These are phyloP conservation scores for Colletotrichum sidae DNA, from an alignment of 2,329 filamentous ascomycete species.

Conservation along the genomic window DNA sequence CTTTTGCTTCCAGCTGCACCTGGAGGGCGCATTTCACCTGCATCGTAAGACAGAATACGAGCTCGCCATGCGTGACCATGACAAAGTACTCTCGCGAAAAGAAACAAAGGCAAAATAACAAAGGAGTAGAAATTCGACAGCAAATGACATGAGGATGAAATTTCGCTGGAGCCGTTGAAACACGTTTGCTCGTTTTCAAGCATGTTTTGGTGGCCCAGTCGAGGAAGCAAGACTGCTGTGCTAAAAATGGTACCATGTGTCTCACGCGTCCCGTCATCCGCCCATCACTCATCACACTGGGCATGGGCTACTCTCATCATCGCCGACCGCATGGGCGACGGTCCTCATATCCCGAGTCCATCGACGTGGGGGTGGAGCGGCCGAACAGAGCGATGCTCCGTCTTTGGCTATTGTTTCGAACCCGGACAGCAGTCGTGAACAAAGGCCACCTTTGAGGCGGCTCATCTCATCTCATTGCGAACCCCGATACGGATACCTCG, in stretches of 20 bases:
- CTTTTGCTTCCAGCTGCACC: neutral
- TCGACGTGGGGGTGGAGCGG: no score
- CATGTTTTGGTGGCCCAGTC: neutral
- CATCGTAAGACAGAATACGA: constrained; percentile 13
- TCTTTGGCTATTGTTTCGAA: no score
- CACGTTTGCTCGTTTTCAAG: neutral
- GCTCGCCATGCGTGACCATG: neutral
- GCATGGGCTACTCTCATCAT: no score
- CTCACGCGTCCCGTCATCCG: constrained; percentile 7
- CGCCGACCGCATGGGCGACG: no score
- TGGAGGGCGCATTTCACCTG: constrained; percentile 1
- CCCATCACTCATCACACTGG: no score
- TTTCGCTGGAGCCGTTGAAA: neutral
- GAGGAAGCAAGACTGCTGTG: neutral
- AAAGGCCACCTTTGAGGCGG: no score
- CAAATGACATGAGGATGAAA: neutral
- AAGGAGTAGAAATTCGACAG: neutral
- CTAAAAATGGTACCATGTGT: constrained; percentile 23
- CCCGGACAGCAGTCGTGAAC: no score
- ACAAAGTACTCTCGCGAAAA: neutral
- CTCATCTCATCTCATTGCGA: no score
- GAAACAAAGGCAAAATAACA: neutral
- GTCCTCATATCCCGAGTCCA: no score
- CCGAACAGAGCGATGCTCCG: no score
- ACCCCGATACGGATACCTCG: no score